Evolutionary conservation across 306 rosid genomes (phyloP).

Genomic region (Rosa multiflora): DNA sequence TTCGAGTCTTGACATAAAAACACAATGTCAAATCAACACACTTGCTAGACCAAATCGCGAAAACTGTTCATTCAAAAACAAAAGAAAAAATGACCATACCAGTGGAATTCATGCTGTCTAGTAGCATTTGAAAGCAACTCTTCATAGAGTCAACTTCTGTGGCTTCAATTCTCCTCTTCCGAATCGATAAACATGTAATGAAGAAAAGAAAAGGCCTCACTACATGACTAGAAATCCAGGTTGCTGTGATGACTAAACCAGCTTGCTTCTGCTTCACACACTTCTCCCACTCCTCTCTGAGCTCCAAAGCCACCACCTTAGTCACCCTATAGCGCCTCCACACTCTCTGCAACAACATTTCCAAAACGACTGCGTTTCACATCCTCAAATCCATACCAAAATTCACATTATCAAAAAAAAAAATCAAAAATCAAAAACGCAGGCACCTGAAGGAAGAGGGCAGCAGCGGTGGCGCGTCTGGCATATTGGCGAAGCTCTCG

Average conservation of each 20-base stretch:
- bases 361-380: not conserved
- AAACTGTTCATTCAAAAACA: not conserved
- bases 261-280: conserved; percentile 38
- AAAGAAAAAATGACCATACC: conserved; percentile 49
- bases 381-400: not conserved
- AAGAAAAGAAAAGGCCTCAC: conserved; percentile 91
- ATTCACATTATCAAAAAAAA: not conserved
- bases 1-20: conserved; percentile 46
- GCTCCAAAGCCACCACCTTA: conserved; percentile 51
- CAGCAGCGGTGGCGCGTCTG: conserved; percentile 74
- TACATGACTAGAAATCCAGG: conserved; percentile 52
- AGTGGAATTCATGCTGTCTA: conserved; percentile 70
- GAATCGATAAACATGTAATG: conserved; percentile 43
- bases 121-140: conserved; percentile 63
- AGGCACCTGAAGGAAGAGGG: conserved; percentile 83
- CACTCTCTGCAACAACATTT: conserved; percentile 52
- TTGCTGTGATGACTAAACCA: conserved; percentile 40
- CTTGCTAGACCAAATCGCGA: not conserved
- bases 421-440: not conserved
- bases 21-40: conserved; percentile 18
- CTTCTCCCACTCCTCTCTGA: conserved; percentile 80
- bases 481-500: conserved; percentile 88
- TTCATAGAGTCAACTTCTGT: conserved; percentile 47
- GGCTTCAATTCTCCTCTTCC: conserved; percentile 37
- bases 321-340: conserved; percentile 79